Base-by-base conservation (phyloP, 495 filamentous ascomycete genomes). In the Diplogelasinospora grovesii region DNA sequence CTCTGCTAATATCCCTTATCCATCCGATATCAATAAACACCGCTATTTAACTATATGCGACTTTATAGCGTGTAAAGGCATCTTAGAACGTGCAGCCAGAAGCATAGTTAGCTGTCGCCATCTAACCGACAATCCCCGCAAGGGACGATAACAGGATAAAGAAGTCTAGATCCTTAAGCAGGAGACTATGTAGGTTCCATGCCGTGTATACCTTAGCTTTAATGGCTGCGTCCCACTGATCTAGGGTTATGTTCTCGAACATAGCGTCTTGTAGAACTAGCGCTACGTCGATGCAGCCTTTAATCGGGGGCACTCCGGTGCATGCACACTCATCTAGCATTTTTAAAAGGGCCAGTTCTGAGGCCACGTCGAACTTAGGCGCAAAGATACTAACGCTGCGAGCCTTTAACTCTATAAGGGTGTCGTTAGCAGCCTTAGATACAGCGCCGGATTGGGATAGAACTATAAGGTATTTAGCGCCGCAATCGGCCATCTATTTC, bases 141-240 rank as follows among this genome's bases (percentile, higher is more conserved):
- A 74, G 46, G 2, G 79, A 82, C 13, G 73, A 77, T 7, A 80
- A 57, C n/a, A 60, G 57, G 31, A 81, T 59, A 50, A 83, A 82
- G 60, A 83, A 83, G 48, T 81, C 79, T 3, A 82, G 62, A 21
- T 56, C 50, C 13, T 57, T 54, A 9, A 24, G 30, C 7, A 41
- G 22, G 14, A 36, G 23, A 1, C 16, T 11, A 65, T 13, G 60
- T 32, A 29, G 45, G 10, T 56, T 43, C 49, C 66, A 72, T 10
- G 69, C 49, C 2, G 56, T 54, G 15, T 56, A 47, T 3, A 59
- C 65, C 61, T 78, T 73, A 28, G 70, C 68, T 13, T 64, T 59
- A 36, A 77, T 64, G 7, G 64, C 43, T 3, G 59, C 43, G 29
- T 78, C 71, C 39, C 70, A 41, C 8, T 41, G 23, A 1, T 22